These are phyloP conservation scores for Pugionium dolabratum DNA, from an alignment of 345 rosid genomes.

Conservation along the genomic window DNA sequence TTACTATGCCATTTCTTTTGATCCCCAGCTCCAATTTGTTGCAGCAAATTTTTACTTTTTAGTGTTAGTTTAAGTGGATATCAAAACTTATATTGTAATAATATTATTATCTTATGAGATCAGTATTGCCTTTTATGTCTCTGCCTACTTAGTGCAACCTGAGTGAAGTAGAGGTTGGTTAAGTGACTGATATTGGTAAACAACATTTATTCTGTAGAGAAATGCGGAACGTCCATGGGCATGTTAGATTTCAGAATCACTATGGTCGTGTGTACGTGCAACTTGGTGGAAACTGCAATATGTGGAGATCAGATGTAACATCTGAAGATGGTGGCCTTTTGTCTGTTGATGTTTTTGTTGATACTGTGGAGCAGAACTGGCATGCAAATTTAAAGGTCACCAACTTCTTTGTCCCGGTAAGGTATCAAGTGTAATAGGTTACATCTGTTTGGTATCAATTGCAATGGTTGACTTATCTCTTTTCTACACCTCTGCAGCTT, in stretches of 20 bases:
- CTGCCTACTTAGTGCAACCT: slow-evolving; percentile 18
- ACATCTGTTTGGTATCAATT: slow-evolving; percentile 10
- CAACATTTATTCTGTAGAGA: slow-evolving; percentile 54
- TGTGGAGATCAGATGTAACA: slow-evolving; percentile 75
- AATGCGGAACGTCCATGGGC: slow-evolving; percentile 81
- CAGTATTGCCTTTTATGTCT: slow-evolving; percentile 5
- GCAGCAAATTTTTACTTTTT: slow-evolving; percentile 4
- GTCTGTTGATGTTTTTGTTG: slow-evolving; percentile 88
- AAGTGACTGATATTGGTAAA: slow-evolving; percentile 33
- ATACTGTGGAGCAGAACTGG: slow-evolving; percentile 82
- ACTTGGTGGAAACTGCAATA: slow-evolving; percentile 81
- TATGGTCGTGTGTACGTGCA: slow-evolving; percentile 77
- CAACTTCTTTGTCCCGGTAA: slow-evolving; percentile 92
- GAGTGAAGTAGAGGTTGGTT: slow-evolving; percentile 17
- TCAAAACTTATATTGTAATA: background rate
- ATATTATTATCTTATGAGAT: background rate
- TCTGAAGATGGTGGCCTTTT: slow-evolving; percentile 94
- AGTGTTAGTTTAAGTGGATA: slow-evolving; percentile 15
- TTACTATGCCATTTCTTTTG: slow-evolving; percentile 6
- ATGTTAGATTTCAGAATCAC: slow-evolving; percentile 87
- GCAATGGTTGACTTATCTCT: slow-evolving; percentile 26
- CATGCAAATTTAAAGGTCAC: slow-evolving; percentile 84
- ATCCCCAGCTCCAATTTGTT: background rate
- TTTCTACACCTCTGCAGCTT: slow-evolving; percentile 54
- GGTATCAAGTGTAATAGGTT: slow-evolving; percentile 28